phyloP scores from a whole-genome alignment of 1,284 basidiomycete species.

The Ceratobasidium sp. region DNA sequence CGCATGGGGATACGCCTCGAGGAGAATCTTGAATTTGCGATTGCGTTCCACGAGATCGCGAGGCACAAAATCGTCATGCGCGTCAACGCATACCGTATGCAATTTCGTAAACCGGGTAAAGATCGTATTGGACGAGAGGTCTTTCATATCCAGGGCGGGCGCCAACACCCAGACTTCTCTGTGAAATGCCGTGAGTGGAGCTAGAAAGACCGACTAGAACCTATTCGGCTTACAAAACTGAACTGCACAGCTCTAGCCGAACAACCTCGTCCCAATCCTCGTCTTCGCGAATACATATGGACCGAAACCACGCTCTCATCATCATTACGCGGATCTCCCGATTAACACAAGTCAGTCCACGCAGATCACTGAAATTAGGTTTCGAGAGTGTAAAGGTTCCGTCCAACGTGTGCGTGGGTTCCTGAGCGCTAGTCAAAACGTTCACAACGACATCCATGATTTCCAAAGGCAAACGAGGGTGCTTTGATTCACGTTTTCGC shows the following conservation, averaged over 20 bases:
- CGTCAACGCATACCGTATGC: constrained; percentile 2
- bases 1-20: not conserved
- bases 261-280: not conserved
- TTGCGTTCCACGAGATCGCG: no score
- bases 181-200: not conserved
- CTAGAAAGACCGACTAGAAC: not conserved
- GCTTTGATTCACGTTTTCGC: not conserved
- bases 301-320: not conserved
- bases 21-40: not conserved
- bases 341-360: not conserved
- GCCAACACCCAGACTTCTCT: constrained; percentile 5
- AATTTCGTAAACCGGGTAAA: not conserved
- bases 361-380: not conserved
- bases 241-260: not conserved
- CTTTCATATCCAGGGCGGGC: not conserved
- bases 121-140: not conserved
- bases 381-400: not conserved
- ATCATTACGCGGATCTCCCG: not conserved
- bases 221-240: not conserved
- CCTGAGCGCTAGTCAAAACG: not conserved
- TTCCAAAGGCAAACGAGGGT: not conserved
- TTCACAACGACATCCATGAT: not conserved
- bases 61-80: not conserved
- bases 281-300: not conserved
- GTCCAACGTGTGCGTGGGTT: not conserved